Percentiles rank a stretch among this genome's conserved stretches.
These are phyloP conservation scores for Annona cherimola DNA, from an alignment of 164 flowering plant species.

Conservation along the genomic window DNA sequence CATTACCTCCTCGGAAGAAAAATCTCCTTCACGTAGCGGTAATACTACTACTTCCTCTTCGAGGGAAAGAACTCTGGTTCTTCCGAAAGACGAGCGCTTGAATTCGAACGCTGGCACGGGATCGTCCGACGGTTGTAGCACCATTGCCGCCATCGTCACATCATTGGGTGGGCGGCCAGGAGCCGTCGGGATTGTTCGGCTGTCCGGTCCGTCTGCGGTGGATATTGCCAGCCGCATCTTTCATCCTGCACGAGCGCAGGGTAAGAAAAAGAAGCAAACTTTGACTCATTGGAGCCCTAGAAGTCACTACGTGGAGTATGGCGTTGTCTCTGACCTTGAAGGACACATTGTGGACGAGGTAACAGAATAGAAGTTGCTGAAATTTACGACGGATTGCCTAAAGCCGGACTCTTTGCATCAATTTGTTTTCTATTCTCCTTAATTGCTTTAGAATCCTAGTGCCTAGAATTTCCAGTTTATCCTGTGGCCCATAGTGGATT, in stretches of 20 bases:
- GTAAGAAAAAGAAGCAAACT: slow-evolving; percentile 19
- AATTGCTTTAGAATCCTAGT: neutral
- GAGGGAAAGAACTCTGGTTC: slow-evolving; percentile 27
- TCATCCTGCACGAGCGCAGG: slow-evolving; percentile 37
- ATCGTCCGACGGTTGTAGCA: slow-evolving; percentile 24
- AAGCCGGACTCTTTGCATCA: neutral
- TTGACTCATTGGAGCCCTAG: slow-evolving; percentile 53
- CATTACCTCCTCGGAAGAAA: neutral
- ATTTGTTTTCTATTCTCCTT: neutral
- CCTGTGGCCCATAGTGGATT: neutral
- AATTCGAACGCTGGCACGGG: slow-evolving; percentile 3
- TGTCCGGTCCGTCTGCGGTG: slow-evolving; percentile 82
- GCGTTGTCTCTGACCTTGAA: slow-evolving; percentile 55
- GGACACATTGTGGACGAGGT: slow-evolving; percentile 88
- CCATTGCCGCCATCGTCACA: slow-evolving; percentile 94
- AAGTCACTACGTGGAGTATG: slow-evolving; percentile 87
- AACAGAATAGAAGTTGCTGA: neutral
- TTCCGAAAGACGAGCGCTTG: slow-evolving; percentile 42
- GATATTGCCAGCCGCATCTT: slow-evolving; percentile 53
- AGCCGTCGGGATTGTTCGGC: slow-evolving; percentile 85
- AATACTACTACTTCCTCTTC: neutral
- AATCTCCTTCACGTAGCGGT: neutral
- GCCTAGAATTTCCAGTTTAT: neutral
- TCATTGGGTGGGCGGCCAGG: slow-evolving; percentile 76
- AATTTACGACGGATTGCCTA: neutral